Conservation (phyloP, 2,329 filamentous ascomycete species). For the Aspergillus fijiensis region DNA sequence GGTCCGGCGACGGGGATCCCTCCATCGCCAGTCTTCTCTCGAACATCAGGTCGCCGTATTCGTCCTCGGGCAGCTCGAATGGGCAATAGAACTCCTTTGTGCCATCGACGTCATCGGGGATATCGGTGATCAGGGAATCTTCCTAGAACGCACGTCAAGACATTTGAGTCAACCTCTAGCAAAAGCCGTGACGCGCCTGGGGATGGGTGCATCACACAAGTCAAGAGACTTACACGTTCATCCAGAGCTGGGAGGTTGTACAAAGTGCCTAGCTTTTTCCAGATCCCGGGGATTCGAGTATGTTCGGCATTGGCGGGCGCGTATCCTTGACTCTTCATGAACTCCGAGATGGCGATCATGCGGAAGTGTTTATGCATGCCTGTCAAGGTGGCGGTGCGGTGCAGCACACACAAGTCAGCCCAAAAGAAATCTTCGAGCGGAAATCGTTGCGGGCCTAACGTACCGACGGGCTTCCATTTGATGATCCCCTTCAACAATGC, state of each 20-base stretch:
- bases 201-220: too few relatives aligned
- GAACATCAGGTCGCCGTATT: conserved; percentile 51
- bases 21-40: conserved; percentile 46
- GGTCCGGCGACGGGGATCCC: conserved; percentile 43
- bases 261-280: conserved; percentile 77
- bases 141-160: conserved; percentile 36
- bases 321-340: conserved; percentile 77
- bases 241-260: conserved; percentile 87
- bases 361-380: conserved; percentile 94
- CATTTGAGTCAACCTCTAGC: too few relatives aligned
- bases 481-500: conserved; percentile 92
- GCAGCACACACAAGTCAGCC: neutral
- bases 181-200: too few relatives aligned
- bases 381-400: conserved; percentile 8
- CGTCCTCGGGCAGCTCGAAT: conserved; percentile 61
- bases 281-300: conserved; percentile 86
- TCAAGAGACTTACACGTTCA: conserved; percentile 65
- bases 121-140: conserved; percentile 56
- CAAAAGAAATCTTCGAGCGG: neutral
- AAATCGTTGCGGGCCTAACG: conserved; percentile 19
- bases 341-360: conserved; percentile 81
- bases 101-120: conserved; percentile 53
- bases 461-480: conserved; percentile 92
- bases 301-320: conserved; percentile 65
- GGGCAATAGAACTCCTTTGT: conserved; percentile 61